Evolutionary conservation across 108 stramenopile genomes (phyloP), one percentile per base, ranked within the genome.

Genomic region (Poteriospumella lacustris): DNA sequence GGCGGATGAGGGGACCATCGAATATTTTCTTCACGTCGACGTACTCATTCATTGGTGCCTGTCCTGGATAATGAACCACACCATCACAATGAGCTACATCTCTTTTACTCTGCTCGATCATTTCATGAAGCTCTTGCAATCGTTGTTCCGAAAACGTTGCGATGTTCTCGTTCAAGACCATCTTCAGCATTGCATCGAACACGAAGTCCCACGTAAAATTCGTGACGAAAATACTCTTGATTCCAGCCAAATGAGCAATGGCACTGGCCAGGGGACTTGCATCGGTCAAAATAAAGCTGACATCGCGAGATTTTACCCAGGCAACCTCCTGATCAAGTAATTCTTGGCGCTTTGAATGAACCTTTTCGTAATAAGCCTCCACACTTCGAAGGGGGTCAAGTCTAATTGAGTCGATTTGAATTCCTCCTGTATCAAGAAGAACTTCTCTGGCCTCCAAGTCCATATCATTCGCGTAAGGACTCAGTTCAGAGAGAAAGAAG

Each of bases 131-230:
- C 47, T 73, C n/a, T n/a, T n/a, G n/a, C n/a, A n/a, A n/a, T n/a
- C n/a, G n/a, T n/a, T n/a, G n/a, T n/a, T n/a, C n/a, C n/a, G n/a
- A n/a, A n/a, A n/a, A n/a, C n/a, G n/a, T n/a, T n/a, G 28, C 28
- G 19, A 15, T 19, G 15, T 36, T 68, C 19, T 68, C 15, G 64
- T 40, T 40, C 41, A 33, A 24, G 5, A 73, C 70, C 9, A 3
- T 24, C 5, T 39, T 5, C 3, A 34, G 41, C 70, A 73, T 73
- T 3, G 28, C 5, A 9, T 19, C 3, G 24, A 29, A 73, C 26
- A 15, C 9, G 41, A 42, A 73, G 24, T 73, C 70, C 70, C 70
- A 73, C 12, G 70, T 73, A 31, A 73, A 73, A 24, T 73, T 73
- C 5, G 70, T 29, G 26, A 73, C 24, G 36, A 73, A 29, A 5